Conservation (phyloP, 495 filamentous ascomycete species). For the Sphaerosporella brunnea region DNA sequence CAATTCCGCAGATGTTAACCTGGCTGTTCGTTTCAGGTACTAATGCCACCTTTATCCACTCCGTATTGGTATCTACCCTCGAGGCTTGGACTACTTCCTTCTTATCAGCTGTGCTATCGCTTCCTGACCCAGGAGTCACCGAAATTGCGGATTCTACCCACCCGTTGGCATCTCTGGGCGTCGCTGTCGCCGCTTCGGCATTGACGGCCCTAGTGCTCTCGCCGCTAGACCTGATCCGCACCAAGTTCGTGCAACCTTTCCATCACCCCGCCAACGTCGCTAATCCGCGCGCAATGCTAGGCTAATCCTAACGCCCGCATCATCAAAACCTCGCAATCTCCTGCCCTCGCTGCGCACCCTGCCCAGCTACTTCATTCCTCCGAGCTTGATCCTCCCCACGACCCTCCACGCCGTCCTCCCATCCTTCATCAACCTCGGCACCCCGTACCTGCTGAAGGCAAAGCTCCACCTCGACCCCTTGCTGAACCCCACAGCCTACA, state of each 20-base stretch:
- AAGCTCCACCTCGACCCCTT: slow-evolving; percentile 65
- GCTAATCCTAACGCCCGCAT: slow-evolving; percentile 63
- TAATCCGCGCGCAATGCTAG: slow-evolving; percentile 25
- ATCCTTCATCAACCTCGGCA: slow-evolving; percentile 56
- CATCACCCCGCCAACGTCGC: too few species aligned
- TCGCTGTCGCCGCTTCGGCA: slow-evolving; percentile 69
- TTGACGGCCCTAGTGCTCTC: slow-evolving; percentile 61
- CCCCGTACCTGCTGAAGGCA: slow-evolving; percentile 62
- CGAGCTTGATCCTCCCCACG: slow-evolving; percentile 58
- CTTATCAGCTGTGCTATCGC: slow-evolving; percentile 19
- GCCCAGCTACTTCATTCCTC: slow-evolving; percentile 56
- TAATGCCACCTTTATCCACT: slow-evolving; percentile 22
- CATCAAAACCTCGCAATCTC: slow-evolving; percentile 52
- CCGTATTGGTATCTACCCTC: slow-evolving; percentile 16
- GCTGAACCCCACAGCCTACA: slow-evolving; percentile 61
- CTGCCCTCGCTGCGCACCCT: slow-evolving; percentile 56
- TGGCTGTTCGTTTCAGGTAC: slow-evolving; percentile 16
- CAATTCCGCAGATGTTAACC: too few species aligned
- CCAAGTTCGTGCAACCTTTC: slow-evolving; percentile 36
- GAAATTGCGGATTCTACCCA: slow-evolving; percentile 23
- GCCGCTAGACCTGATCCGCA: slow-evolving; percentile 78
- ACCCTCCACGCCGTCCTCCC: slow-evolving; percentile 70
- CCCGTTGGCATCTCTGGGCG: slow-evolving; percentile 33
- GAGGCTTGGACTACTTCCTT: slow-evolving; percentile 23
- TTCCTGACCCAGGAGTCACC: slow-evolving; percentile 20